Base-by-base conservation (phyloP, 768 basidiomycete genomes). In the Boletus insuetus region DNA sequence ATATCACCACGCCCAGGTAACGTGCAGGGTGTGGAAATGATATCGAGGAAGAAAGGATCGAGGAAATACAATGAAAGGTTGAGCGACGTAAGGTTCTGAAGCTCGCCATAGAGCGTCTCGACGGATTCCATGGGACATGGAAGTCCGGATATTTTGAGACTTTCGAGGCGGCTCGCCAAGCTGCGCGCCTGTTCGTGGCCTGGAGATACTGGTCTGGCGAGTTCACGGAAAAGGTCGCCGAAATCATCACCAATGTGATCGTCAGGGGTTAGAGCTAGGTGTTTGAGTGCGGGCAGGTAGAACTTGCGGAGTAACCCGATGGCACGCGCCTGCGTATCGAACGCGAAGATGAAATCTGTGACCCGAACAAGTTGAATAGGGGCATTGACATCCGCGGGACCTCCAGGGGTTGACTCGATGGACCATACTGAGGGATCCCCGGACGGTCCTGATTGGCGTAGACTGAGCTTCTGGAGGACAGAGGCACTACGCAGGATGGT, bases 401-500 rank as follows among this genome's bases (percentile, higher is more conserved):
- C 49, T 22, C 51, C 57, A 7, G 56, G 51, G 10, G 55, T 55
- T 13, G 62, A 54, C 40, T 61, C 63, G 20, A 54, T 48, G 44
- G 53, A 34, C 78, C 79, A 80, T 10, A 72, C 68, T 9, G 68
- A 61, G 11, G 75, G 73, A 16, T 64, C 56, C 34, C 74, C 79
- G 2, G 70, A 64, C 12, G 89, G 86, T 1, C 87, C 85, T 11
- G 88, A 87, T 46, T 74, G 63, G 38, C 73, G 75, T 11, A 91
- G 73, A 4, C 75, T 75, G 52, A 91, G 77, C 3, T 65, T 75
- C 31, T 74, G 67, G 12, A 91, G 77, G 38, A 79, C 70, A 4
- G 87, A 81, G 4, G 84, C 84, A 24, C 69, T 61, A 11, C 69
- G 66, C 39, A 91, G 64, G 20, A 87, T 82, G 32, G 76, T 64